Conservation (phyloP, 2,329 filamentous ascomycete species). For the Lecanosticta acicola region DNA sequence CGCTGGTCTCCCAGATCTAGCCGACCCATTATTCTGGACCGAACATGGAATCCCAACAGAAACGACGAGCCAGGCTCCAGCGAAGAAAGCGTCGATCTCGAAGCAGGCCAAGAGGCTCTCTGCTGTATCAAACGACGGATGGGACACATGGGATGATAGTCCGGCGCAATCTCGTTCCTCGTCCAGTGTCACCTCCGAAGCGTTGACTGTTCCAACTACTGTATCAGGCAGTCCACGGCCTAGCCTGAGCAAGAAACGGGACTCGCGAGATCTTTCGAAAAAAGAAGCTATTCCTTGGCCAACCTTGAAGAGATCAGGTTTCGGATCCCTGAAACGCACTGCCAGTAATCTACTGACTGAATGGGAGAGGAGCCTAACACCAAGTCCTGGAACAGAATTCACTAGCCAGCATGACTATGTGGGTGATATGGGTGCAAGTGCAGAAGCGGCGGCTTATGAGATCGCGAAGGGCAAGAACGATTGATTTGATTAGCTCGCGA, state of each 20-base stretch:
- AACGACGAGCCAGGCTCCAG: slow-evolving; percentile 9
- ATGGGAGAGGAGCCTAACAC: slow-evolving; percentile 74
- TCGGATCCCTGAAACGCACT: slow-evolving; percentile 72
- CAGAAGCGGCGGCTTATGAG: slow-evolving; percentile 22
- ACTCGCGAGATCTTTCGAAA: slow-evolving; percentile 25
- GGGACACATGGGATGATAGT: slow-evolving; percentile 31
- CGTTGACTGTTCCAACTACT: slow-evolving; percentile 23
- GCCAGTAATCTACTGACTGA: slow-evolving; percentile 84
- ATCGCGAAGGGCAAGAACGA: slow-evolving; percentile 16
- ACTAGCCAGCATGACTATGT: slow-evolving; percentile 24
- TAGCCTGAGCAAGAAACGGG: slow-evolving; percentile 9
- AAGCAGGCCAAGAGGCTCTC: slow-evolving; percentile 17
- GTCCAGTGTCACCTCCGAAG: slow-evolving; percentile 23
- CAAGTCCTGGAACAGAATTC: slow-evolving; percentile 24
- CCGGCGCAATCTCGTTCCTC: slow-evolving; percentile 21
- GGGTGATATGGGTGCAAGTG: slow-evolving; percentile 23
- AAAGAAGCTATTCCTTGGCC: slow-evolving; percentile 55
- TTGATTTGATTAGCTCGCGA: slow-evolving; percentile 8
- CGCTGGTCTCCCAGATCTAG: slow-evolving; percentile 24
- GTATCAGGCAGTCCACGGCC: slow-evolving; percentile 24
- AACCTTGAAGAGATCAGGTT: slow-evolving; percentile 59
- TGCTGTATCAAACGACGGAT: slow-evolving; percentile 24
- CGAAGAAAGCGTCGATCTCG: slow-evolving; percentile 22
- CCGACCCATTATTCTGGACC: slow-evolving; percentile 28
- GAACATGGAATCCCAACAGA: slow-evolving; percentile 21